Conservation (phyloP, 768 basidiomycete genomes). For the Terana coerulea region DNA sequence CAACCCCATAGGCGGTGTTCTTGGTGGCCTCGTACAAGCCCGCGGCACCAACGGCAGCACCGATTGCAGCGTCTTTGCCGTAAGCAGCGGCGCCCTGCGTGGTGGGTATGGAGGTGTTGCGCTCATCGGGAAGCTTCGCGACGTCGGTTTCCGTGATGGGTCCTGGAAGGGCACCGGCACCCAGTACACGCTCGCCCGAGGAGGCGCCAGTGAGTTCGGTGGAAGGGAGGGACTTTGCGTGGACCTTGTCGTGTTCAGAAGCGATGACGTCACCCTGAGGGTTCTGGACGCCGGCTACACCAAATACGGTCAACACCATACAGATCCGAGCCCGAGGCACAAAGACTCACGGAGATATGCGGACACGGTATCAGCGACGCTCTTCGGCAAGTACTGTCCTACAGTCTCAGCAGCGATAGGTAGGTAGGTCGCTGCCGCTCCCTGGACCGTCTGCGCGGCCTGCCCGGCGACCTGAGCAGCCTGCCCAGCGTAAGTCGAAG, state of each 20-base stretch:
- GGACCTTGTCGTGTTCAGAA: conserved; percentile 5
- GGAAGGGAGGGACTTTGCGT: conserved; percentile 12
- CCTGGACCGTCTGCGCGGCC: background rate
- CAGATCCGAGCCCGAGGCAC: background rate
- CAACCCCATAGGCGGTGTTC: too few species aligned
- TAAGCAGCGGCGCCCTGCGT: too few species aligned
- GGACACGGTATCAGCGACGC: conserved; percentile 21
- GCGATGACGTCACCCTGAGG: conserved; percentile 7
- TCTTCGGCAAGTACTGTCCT: conserved; percentile 19
- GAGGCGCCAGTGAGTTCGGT: conserved; percentile 15
- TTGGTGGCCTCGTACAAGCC: too few species aligned
- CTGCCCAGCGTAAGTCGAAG: background rate
- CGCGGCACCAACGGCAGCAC: too few species aligned
- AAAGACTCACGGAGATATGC: conserved; percentile 21
- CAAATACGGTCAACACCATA: background rate
- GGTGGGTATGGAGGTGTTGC: background rate
- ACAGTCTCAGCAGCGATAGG: conserved; percentile 13
- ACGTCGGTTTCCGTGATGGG: conserved; percentile 6
- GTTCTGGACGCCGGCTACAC: background rate
- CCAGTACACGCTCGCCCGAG: conserved; percentile 18
- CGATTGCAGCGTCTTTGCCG: background rate
- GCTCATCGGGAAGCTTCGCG: conserved; percentile 13
- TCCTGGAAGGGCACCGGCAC: conserved; percentile 14
- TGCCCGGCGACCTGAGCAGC: background rate
- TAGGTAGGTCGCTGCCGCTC: conserved; percentile 1